phyloP scores from a whole-genome alignment of 345 rosid species.

The Aquilaria sinensis region DNA sequence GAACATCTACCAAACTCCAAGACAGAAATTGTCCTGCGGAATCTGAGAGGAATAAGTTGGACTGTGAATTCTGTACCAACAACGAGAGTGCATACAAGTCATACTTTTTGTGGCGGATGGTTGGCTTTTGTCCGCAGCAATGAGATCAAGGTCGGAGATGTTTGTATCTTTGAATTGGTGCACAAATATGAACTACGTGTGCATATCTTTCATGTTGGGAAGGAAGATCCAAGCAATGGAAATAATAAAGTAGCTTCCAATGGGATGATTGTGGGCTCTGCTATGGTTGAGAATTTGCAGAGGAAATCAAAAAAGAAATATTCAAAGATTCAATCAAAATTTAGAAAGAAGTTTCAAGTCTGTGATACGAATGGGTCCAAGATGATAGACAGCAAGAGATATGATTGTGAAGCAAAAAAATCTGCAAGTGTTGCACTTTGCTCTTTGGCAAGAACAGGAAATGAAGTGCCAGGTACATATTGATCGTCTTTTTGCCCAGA shows the following conservation, averaged over 20 bases:
- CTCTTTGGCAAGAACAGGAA: constrained; percentile 19
- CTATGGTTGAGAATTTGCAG: constrained; percentile 17
- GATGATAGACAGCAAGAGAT: constrained; percentile 19
- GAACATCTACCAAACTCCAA: constrained; percentile 52
- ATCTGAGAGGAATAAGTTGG: constrained; percentile 47
- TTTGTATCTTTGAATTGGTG: constrained; percentile 52
- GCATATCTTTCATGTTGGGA: constrained; percentile 44
- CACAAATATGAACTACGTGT: constrained; percentile 40
- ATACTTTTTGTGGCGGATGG: constrained; percentile 72
- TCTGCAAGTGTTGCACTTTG: constrained; percentile 14
- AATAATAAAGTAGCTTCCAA: constrained; percentile 22
- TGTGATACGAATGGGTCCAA: constrained; percentile 25
- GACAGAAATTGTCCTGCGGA: constrained; percentile 46
- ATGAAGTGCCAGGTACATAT: constrained; percentile 22
- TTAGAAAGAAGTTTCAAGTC: constrained; percentile 22
- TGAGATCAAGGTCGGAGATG: constrained; percentile 41
- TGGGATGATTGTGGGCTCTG: constrained; percentile 19
- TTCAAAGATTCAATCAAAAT: constrained; percentile 26
- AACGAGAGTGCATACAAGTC: constrained; percentile 55
- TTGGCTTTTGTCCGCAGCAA: constrained; percentile 54
- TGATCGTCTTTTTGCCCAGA: constrained; percentile 1
- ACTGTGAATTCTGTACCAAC: constrained; percentile 61
- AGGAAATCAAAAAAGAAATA: constrained; percentile 32
- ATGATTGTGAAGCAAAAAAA: constrained; percentile 14
- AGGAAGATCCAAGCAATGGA: constrained; percentile 20